Conservation (phyloP, 2,329 filamentous ascomycete genomes). For the Cadophora sp. region DNA sequence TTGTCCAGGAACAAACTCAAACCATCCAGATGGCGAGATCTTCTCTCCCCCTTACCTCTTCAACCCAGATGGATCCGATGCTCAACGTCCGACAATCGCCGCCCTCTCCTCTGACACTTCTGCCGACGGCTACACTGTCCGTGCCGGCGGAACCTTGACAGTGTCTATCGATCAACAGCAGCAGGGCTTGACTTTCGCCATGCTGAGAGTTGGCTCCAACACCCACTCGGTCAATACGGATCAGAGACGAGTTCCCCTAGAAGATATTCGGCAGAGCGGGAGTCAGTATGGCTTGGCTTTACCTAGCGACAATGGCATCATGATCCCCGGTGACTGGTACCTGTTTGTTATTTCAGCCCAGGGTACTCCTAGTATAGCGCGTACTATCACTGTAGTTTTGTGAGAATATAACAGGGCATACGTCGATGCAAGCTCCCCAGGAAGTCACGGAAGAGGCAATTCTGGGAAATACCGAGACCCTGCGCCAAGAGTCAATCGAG, state of each 20-base stretch:
- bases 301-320: neutral
- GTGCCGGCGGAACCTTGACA: neutral
- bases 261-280: neutral
- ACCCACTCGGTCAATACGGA: slow-evolving; percentile 9
- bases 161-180: neutral
- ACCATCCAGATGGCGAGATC: slow-evolving; percentile 10
- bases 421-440: too few species aligned
- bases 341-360: neutral
- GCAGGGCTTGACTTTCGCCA: slow-evolving; percentile 5
- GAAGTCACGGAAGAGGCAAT: too few species aligned
- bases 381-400: too few species aligned
- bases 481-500: too few species aligned
- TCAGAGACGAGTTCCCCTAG: slow-evolving; percentile 8
- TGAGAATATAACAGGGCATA: too few species aligned
- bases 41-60: slow-evolving; percentile 13
- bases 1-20: neutral
- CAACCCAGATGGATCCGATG: neutral
- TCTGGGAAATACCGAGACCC: too few species aligned
- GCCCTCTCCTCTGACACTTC: neutral
- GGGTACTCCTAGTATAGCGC: neutral
- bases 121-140: neutral
- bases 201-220: slow-evolving; percentile 13
- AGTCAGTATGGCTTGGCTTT: neutral
- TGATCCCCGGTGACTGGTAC: slow-evolving; percentile 9
- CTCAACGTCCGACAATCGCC: neutral